A percentile compares a stretch with the other conserved stretches of the same genome.
Conservation (phyloP, 1,139 yeast species). For the Magnusiomyces sp. region DNA sequence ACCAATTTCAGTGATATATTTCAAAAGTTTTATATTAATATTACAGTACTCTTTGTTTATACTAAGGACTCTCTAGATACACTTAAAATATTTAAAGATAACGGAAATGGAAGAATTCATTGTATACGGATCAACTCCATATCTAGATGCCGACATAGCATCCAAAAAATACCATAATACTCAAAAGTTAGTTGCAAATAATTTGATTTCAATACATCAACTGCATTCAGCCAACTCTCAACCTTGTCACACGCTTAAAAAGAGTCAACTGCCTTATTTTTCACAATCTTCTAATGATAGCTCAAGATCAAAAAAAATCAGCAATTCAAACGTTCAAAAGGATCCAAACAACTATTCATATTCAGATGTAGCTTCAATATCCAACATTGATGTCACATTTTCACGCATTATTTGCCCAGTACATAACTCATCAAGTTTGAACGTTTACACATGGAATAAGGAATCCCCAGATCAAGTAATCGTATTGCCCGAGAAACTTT, state of each 20-base stretch:
- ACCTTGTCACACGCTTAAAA: constrained; percentile 9
- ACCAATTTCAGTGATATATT: no score
- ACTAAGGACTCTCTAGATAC: no score
- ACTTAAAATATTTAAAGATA: neutral
- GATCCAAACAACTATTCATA: no score
- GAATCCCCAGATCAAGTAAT: constrained; percentile 78
- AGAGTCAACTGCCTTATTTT: neutral
- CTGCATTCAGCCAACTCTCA: constrained; percentile 11
- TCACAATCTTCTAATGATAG: neutral
- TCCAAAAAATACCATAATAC: constrained; percentile 13
- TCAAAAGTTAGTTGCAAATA: constrained; percentile 8
- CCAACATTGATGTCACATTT: constrained; percentile 7
- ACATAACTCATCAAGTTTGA: constrained; percentile 59
- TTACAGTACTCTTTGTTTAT: no score
- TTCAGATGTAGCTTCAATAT: constrained; percentile 8
- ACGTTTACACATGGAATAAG: constrained; percentile 66
- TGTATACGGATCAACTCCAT: constrained; percentile 20
- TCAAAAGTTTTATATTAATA: no score
- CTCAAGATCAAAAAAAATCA: neutral
- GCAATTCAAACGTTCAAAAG: neutral
- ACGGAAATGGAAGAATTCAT: constrained; percentile 25
- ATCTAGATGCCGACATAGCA: constrained; percentile 9
- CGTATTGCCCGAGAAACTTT: constrained; percentile 74
- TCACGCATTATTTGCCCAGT: constrained; percentile 53
- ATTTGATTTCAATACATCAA: constrained; percentile 15